Percentiles rank a stretch among this genome's conserved stretches.
Conservation (phyloP, 1,139 yeast genomes). For the Geotrichum bryndzae region DNA sequence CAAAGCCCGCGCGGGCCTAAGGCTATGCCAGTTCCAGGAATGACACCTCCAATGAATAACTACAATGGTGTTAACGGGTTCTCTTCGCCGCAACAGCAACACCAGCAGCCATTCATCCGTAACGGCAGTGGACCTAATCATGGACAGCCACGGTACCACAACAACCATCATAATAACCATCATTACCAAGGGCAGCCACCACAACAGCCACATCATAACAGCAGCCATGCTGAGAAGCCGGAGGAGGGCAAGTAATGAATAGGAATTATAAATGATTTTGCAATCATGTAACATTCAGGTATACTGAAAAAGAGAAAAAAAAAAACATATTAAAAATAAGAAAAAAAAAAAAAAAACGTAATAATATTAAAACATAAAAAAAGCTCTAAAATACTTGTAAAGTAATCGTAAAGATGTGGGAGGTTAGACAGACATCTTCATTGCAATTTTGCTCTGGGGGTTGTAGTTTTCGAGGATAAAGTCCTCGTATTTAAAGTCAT, state of each 20-base stretch:
- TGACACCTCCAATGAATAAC: constrained; percentile 7
- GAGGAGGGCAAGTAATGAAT: not conserved
- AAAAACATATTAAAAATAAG: not conserved
- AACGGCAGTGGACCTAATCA: not conserved
- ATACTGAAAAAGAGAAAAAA: not conserved
- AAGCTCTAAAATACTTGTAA: not conserved
- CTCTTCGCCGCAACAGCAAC: constrained; percentile 15
- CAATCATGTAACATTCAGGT: not conserved
- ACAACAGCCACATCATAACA: not conserved
- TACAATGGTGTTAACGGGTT: constrained; percentile 1
- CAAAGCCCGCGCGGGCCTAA: constrained; percentile 16
- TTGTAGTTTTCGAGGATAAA: constrained; percentile 72
- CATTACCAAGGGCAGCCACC: not conserved
- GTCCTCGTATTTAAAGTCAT: constrained; percentile 84
- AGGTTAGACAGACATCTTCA: constrained; percentile 64
- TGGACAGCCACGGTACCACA: not conserved
- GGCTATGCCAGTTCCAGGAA: constrained; percentile 11
- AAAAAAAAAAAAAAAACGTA: not conserved
- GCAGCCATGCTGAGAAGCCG: not conserved
- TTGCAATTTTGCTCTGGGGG: constrained; percentile 77
- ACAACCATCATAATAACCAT: constrained; percentile 3
- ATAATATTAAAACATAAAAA: not conserved
- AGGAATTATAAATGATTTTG: not conserved
- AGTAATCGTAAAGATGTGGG: not conserved
- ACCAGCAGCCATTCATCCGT: constrained; percentile 8